These are phyloP conservation scores for Euryodendron excelsum DNA, from an alignment of 148 eudicot species.

Conservation along the genomic window DNA sequence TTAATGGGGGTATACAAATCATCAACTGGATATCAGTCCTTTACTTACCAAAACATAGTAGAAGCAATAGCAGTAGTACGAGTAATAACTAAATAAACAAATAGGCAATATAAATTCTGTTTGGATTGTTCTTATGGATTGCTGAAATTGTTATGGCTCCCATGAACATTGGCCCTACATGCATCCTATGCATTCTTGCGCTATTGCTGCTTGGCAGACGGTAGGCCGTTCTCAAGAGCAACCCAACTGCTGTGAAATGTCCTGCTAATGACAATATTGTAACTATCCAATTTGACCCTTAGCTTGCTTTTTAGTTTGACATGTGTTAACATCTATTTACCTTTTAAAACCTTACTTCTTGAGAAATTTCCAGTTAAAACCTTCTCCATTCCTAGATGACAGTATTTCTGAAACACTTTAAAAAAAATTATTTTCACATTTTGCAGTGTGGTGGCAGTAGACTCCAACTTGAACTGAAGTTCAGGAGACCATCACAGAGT, in stretches of 20 bases:
- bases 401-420: neutral
- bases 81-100: too few relatives aligned
- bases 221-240: neutral
- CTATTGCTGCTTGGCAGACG: neutral
- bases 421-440: neutral
- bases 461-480: constrained; percentile 26
- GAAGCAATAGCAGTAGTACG: too few relatives aligned
- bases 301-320: neutral
- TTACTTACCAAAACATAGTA: too few relatives aligned
- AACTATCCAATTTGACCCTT: neutral
- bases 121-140: too few relatives aligned
- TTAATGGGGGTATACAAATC: too few relatives aligned
- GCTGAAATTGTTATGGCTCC: too few relatives aligned
- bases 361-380: neutral
- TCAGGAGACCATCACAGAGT: constrained; percentile 19
- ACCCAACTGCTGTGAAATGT: neutral
- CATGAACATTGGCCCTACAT: neutral
- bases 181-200: neutral
- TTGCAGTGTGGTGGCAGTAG: constrained; percentile 43
- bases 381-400: neutral
- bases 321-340: neutral
- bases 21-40: neutral
- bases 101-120: too few relatives aligned
- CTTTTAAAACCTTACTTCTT: neutral
- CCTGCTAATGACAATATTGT: neutral